A percentile compares a stretch with the other conserved stretches of the same genome.
phyloP scores from a whole-genome alignment of 2,329 filamentous ascomycete genomes.

The Colletotrichum cordylinicola region DNA sequence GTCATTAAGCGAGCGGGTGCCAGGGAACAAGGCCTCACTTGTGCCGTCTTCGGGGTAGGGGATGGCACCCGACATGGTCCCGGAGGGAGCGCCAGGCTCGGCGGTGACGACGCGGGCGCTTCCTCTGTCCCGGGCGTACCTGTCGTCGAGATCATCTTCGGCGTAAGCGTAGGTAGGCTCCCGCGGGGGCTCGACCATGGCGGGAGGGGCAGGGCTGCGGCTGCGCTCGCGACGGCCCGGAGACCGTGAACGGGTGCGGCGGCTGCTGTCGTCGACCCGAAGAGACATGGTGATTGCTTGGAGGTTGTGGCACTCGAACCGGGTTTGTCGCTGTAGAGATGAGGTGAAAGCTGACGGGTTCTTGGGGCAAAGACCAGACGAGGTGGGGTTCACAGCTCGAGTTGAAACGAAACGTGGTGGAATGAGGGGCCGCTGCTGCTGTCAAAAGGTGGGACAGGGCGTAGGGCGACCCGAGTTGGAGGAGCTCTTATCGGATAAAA shows the following conservation, averaged over 20 bases:
- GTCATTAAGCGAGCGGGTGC: constrained; percentile 41
- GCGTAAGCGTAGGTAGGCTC: constrained; percentile 48
- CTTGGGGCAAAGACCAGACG: not conserved
- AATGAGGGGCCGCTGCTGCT: constrained; percentile 2
- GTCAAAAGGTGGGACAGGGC: not conserved
- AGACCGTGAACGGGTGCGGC: constrained; percentile 54
- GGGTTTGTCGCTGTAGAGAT: constrained; percentile 17
- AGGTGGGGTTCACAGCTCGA: constrained; percentile 12
- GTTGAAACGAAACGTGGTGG: constrained; percentile 17
- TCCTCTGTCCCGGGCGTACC: constrained; percentile 27
- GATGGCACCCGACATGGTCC: constrained; percentile 28
- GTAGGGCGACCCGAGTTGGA: not conserved
- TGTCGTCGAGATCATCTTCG: constrained; percentile 47
- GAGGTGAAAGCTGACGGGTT: not conserved
- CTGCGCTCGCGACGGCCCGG: constrained; percentile 44
- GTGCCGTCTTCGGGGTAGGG: constrained; percentile 45
- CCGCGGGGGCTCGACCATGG: constrained; percentile 42
- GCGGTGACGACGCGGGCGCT: constrained; percentile 20
- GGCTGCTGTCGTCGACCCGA: constrained; percentile 49
- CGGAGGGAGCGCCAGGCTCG: constrained; percentile 2
- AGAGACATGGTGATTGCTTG: constrained; percentile 52
- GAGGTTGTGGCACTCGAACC: not conserved
- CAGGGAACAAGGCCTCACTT: constrained; percentile 40
- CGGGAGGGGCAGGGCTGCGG: constrained; percentile 33
- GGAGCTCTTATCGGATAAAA: not conserved